Evolutionary conservation across 345 rosid species (phyloP), one percentile per base, ranked within the genome.

Genomic region (Physaria fendleri): DNA sequence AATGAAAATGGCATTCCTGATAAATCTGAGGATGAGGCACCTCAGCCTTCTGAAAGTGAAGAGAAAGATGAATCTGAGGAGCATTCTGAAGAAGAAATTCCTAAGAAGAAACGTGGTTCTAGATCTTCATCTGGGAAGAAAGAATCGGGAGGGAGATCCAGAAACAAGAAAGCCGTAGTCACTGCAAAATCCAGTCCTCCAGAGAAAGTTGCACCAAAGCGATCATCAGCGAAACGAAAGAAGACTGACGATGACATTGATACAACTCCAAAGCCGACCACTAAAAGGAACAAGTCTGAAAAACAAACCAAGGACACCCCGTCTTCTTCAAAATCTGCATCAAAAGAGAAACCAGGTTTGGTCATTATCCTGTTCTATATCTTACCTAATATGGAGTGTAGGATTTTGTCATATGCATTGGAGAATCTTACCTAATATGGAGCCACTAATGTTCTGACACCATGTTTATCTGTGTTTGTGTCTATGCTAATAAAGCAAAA

Each of bases 1-100:
- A 75, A 74, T 44, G 82, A 69, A n/a, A 82, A 89, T 80, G 99
- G 59, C 8, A 47, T 55, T 29, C 50, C 68, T 38, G 74, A 70
- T 56, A 62, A 62, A 40, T 70, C 69, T 56, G 69, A 70, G 45
- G 74, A 70, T 40, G 69, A 65, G 62, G 42, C 59, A 8, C 75
- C 75, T 5, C 92, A 82, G 64, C 77, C 81, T 72, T 82, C 85
- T 64, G 94, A 83, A 74, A 87, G 86, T 15, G 90, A 85, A 66
- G 94, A 83, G 69, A 82, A 56, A 48, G 64, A 29, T 55, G 64
- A 55, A 48, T 40, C 74, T 38, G 88, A 86, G 27, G 91, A 85
- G 47, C 32, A 59, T 48, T 90, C 92, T 57, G 93, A 84, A 56
- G 95, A 85, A 64, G 86, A 89, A n/a, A 41, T 41, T n/a, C 39